Conservation (phyloP, 768 basidiomycete genomes). For the Mycena haematopus region DNA sequence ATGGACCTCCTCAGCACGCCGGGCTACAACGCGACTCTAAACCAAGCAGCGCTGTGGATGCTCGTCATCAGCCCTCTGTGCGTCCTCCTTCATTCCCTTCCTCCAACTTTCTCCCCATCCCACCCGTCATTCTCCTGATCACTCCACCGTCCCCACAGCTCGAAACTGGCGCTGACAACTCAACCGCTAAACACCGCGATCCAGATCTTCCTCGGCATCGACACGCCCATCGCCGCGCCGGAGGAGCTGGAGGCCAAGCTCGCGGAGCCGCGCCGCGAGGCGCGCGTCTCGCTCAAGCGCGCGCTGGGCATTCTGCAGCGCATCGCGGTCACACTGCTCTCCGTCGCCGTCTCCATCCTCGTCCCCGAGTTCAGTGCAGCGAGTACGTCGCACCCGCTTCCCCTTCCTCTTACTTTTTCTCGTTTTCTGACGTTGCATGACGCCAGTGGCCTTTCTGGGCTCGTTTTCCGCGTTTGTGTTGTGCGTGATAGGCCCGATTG, state of each 20-base stretch:
- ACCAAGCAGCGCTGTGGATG: conserved; percentile 82
- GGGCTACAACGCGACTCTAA: conserved; percentile 78
- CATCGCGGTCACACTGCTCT: conserved; percentile 60
- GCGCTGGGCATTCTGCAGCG: conserved; percentile 61
- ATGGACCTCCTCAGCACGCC: conserved; percentile 76
- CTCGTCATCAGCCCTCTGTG: conserved; percentile 82
- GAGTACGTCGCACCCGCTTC: conserved; percentile 40
- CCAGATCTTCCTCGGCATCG: conserved; percentile 78
- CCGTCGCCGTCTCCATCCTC: conserved; percentile 76
- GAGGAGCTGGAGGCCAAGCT: conserved; percentile 48
- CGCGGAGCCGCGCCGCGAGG: conserved; percentile 29
- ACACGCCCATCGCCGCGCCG: conserved; percentile 45
- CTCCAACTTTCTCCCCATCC: not conserved
- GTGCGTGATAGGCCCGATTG: conserved; percentile 80
- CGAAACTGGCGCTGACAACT: conserved; percentile 88
- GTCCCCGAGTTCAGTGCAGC: conserved; percentile 83
- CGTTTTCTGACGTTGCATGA: not conserved
- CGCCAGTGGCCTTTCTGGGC: conserved; percentile 87
- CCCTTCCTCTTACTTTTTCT: not conserved
- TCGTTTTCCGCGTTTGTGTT: conserved; percentile 84
- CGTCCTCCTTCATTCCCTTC: conserved; percentile 39
- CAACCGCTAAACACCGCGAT: conserved; percentile 89
- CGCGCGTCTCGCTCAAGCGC: conserved; percentile 42
- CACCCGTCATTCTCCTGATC: no score
- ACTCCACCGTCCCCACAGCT: conserved; percentile 51